Percentiles rank a stretch among this genome's conserved stretches.
These are phyloP conservation scores for Allium fistulosum DNA, from an alignment of 106 monocot species.

Conservation along the genomic window DNA sequence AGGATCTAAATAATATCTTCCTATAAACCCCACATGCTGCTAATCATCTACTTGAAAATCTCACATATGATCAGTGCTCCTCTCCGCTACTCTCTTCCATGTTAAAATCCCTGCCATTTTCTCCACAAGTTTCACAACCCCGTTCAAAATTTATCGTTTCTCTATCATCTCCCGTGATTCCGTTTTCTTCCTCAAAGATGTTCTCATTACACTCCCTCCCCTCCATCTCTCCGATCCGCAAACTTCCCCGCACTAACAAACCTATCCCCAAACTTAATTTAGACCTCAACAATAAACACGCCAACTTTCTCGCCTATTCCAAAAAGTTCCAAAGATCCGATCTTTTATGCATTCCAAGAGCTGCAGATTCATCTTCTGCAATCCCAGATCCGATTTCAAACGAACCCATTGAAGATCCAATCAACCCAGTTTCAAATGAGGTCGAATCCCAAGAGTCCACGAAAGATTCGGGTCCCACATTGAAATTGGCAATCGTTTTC, in stretches of 20 bases:
- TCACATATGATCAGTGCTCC: neutral
- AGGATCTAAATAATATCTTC: too few species aligned
- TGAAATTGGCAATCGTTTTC: slow-evolving; percentile 32
- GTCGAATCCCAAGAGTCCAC: neutral
- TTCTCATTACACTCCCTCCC: slow-evolving; percentile 1
- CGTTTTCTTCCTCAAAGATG: neutral
- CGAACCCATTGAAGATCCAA: neutral
- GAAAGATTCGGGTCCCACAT: neutral
- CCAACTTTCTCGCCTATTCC: slow-evolving; percentile 2
- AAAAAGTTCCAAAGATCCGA: neutral
- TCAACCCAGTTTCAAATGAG: neutral
- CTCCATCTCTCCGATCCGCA: neutral
- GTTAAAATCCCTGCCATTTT: neutral
- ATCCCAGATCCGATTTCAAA: neutral
- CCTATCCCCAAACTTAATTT: neutral
- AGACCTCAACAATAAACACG: neutral
- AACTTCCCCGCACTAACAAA: neutral
- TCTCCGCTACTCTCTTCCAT: neutral
- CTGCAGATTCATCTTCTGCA: neutral
- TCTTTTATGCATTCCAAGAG: neutral
- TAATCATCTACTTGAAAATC: too few species aligned
- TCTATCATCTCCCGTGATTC: neutral
- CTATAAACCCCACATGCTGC: too few species aligned
- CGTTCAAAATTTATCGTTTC: neutral
- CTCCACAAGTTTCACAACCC: neutral